Conservation (phyloP, 176 grass and related monocot species). For the Eragrostis nindensis region DNA sequence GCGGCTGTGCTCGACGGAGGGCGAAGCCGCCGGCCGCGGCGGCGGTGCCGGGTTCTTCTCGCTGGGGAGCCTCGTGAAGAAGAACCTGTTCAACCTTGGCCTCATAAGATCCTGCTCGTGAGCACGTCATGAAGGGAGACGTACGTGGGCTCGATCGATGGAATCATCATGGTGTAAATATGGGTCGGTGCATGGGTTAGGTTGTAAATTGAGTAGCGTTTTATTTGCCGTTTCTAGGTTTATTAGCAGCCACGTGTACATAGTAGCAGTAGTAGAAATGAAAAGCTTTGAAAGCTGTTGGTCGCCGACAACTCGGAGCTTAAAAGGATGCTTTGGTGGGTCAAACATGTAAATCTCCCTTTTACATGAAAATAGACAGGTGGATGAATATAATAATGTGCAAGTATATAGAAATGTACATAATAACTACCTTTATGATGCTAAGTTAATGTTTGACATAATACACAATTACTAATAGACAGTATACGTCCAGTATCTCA, state of each 20-base stretch:
- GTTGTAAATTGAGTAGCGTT: slow-evolving; percentile 45
- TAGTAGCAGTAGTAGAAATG: slow-evolving; percentile 30
- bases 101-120: slow-evolving; percentile 87
- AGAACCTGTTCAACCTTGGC: slow-evolving; percentile 82
- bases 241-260: slow-evolving; percentile 44
- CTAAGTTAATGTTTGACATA: background rate
- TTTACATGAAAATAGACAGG: slow-evolving; percentile 37
- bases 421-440: background rate
- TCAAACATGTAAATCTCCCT: slow-evolving; percentile 24
- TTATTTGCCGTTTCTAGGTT: slow-evolving; percentile 31
- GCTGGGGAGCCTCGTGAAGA: slow-evolving; percentile 82
- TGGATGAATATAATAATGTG: slow-evolving; percentile 9
- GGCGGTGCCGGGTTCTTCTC: slow-evolving; percentile 58
- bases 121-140: background rate
- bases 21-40: slow-evolving; percentile 25
- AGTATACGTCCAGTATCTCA: background rate
- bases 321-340: background rate
- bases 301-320: slow-evolving; percentile 31
- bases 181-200: slow-evolving; percentile 27
- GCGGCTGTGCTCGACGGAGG: slow-evolving; percentile 48
- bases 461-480: background rate
- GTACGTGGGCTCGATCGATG: background rate
- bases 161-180: slow-evolving; percentile 48
- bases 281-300: slow-evolving; percentile 28
- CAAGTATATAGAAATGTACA: slow-evolving; percentile 30